These are phyloP conservation scores for Hymenoscyphus albidus DNA, from an alignment of 2,329 filamentous ascomycete species.

Conservation along the genomic window DNA sequence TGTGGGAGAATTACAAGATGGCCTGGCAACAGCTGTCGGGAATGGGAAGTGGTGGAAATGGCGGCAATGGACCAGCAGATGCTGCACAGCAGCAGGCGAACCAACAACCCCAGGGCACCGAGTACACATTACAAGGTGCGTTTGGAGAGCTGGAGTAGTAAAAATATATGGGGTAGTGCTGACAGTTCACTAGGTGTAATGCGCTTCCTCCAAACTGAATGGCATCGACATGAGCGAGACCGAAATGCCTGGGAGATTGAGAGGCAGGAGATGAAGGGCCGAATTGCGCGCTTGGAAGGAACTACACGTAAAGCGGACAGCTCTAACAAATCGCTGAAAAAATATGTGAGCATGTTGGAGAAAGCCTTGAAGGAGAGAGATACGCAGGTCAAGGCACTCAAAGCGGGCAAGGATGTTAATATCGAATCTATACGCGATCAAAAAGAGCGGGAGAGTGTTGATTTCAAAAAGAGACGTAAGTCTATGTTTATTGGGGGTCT, in stretches of 20 bases:
- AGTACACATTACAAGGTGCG: slow-evolving; percentile 68
- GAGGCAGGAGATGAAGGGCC: slow-evolving; percentile 96
- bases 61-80: slow-evolving; percentile 28
- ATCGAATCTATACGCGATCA: slow-evolving; percentile 34
- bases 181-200: slow-evolving; percentile 91
- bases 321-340: slow-evolving; percentile 82
- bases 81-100: slow-evolving; percentile 27
- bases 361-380: slow-evolving; percentile 81
- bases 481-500: slow-evolving; percentile 10
- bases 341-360: slow-evolving; percentile 87
- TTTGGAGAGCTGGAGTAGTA: neutral
- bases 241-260: slow-evolving; percentile 99
- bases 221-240: slow-evolving; percentile 97
- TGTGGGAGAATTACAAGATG: slow-evolving; percentile 42
- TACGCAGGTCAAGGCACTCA: slow-evolving; percentile 58
- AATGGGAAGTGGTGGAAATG: slow-evolving; percentile 38
- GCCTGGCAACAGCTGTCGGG: slow-evolving; percentile 67
- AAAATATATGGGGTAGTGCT: neutral
- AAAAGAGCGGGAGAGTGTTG: slow-evolving; percentile 52
- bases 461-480: slow-evolving; percentile 51
- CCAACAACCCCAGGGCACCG: slow-evolving; percentile 59
- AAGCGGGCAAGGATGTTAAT: slow-evolving; percentile 41
- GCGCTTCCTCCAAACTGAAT: slow-evolving; percentile 98
- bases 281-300: slow-evolving; percentile 91
- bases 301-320: slow-evolving; percentile 82